These are phyloP conservation scores for Plasmopara viticola DNA, from an alignment of 352 stramenopile genomes.

Conservation along the genomic window DNA sequence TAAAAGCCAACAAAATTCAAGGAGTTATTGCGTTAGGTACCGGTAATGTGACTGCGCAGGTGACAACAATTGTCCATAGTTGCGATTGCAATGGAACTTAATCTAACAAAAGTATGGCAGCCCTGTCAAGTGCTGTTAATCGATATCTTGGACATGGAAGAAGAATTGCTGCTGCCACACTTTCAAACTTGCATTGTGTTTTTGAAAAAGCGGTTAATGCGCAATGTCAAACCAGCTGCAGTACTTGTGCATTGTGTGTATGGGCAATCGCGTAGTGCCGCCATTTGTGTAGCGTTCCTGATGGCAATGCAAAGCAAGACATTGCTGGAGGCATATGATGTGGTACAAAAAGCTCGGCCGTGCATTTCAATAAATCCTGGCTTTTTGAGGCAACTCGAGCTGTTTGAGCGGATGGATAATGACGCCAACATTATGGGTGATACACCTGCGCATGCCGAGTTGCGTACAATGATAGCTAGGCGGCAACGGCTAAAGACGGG, in stretches of 20 bases:
- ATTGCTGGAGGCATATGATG: conserved; percentile 45
- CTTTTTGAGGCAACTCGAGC: conserved; percentile 61
- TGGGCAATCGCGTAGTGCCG: conserved; percentile 67
- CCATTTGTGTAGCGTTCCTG: conserved; percentile 69
- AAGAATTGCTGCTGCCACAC: conserved; percentile 58
- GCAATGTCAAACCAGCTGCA: neutral
- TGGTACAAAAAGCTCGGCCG: conserved; percentile 48
- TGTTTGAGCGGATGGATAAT: conserved; percentile 59
- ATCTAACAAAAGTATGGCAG: conserved; percentile 7
- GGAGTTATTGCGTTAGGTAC: conserved; percentile 58
- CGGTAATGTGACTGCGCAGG: conserved; percentile 39
- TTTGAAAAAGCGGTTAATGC: conserved; percentile 20
- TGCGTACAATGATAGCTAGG: conserved; percentile 38
- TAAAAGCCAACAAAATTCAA: conserved; percentile 35
- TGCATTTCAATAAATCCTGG: conserved; percentile 79
- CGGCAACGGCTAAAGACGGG: conserved; percentile 31
- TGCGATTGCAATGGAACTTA: neutral
- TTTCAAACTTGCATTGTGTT: conserved; percentile 51
- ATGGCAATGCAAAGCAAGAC: conserved; percentile 42
- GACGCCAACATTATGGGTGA: conserved; percentile 30
- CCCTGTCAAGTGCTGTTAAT: conserved; percentile 38
- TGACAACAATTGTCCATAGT: conserved; percentile 11
- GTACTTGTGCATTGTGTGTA: conserved; percentile 77
- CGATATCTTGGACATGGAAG: conserved; percentile 72
- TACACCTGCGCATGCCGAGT: conserved; percentile 59